Percentiles rank a stretch among this genome's conserved stretches.
phyloP scores from a whole-genome alignment of 2,329 filamentous ascomycete genomes.

The Venturia pyrina region DNA sequence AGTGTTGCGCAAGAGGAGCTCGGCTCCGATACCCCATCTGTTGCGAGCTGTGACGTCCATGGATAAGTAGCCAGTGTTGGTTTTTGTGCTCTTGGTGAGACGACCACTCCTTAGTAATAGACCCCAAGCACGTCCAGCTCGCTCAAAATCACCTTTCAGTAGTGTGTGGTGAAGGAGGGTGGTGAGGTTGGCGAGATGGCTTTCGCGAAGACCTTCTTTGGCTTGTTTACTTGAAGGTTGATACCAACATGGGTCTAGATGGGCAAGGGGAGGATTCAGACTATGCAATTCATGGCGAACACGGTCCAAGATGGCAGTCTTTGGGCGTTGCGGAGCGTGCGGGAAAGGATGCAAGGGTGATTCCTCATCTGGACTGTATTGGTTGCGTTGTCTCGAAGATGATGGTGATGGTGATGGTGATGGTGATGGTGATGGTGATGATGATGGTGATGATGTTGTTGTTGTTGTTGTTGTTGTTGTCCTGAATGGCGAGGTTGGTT shows the following conservation, averaged over 20 bases:
- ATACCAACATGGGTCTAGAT: constrained; percentile 14
- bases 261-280: constrained; percentile 32
- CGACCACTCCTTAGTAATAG: constrained; percentile 48
- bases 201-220: constrained; percentile 30
- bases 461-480: too few relatives aligned
- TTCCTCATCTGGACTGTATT: constrained; percentile 21
- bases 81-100: constrained; percentile 26
- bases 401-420: too few relatives aligned
- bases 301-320: constrained; percentile 16
- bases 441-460: too few relatives aligned
- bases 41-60: constrained; percentile 61
- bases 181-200: constrained; percentile 57
- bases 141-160: constrained; percentile 56
- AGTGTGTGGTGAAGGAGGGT: constrained; percentile 65
- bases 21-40: constrained; percentile 76
- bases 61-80: constrained; percentile 38
- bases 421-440: too few relatives aligned
- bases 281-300: constrained; percentile 31
- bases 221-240: constrained; percentile 13
- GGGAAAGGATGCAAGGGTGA: constrained; percentile 35
- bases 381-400: too few relatives aligned
- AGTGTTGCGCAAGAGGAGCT: constrained; percentile 58
- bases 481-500: background rate
- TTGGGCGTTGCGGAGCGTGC: constrained; percentile 25
- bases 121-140: constrained; percentile 66